Evolutionary conservation across 192 early-diverging fungal genomes (phyloP).

Genomic region (Backusella psychrophila): DNA sequence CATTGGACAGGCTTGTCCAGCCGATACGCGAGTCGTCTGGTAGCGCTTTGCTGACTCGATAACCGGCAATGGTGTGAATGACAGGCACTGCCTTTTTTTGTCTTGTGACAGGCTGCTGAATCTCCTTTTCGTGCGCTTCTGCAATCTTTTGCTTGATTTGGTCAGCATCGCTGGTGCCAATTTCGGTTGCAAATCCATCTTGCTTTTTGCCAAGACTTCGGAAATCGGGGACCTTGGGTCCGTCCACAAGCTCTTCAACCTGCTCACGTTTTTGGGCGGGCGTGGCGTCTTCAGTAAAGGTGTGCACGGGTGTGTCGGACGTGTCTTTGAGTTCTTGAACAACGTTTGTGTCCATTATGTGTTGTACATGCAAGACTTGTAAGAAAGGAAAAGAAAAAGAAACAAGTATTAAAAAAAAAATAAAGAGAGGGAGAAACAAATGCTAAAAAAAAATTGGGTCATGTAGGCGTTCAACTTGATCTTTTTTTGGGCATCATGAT

Average conservation of each 20-base stretch:
- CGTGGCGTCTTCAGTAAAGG: neutral
- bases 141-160: constrained; percentile 22
- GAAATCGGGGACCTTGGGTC: constrained; percentile 17
- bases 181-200: constrained; percentile 20
- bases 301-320: constrained; percentile 15
- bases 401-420: neutral
- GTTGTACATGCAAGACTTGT: neutral
- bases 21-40: constrained; percentile 24
- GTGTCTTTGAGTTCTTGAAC: constrained; percentile 4
- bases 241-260: neutral
- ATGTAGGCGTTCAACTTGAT: neutral
- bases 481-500: neutral
- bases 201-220: constrained; percentile 14
- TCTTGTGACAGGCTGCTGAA: neutral
- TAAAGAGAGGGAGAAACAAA: neutral
- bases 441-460: too few relatives aligned
- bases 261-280: neutral
- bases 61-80: neutral
- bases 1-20: constrained; percentile 29
- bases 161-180: constrained; percentile 22
- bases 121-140: constrained; percentile 4
- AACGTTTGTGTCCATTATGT: neutral
- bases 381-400: neutral
- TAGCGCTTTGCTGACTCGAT: neutral
- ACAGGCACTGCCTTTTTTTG: neutral